Evolutionary conservation across 805 yeast genomes (phyloP), one percentile per base, ranked within the genome.

Genomic region (Wickerhamiella australiensis): DNA sequence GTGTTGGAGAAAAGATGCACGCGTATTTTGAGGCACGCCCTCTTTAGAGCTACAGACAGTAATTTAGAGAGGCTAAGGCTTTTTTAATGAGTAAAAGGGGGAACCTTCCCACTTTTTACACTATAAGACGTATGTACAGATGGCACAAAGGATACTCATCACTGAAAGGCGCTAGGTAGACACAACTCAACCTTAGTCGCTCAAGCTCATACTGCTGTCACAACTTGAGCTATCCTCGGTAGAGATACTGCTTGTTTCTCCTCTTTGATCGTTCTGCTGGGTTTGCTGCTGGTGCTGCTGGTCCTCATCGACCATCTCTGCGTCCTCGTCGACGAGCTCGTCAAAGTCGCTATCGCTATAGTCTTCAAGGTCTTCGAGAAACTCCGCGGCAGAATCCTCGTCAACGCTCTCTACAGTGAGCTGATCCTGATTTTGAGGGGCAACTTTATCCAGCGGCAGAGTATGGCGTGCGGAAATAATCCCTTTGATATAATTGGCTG

Each of bases 1-100:
- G 65, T 1, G 56, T 56, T 37, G 72, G 75, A 1, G 67, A 67
- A 47, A 56, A 49, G 40, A 63, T 72, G 55, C 56, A 54, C 33
- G 53, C 50, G 29, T 57, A 52, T 46, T 58, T 52, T 26, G 17
- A 31, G 6, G 15, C 9, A 13, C 36, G 15, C 6, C 36, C 36
- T 13, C 15, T 7, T 7, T 25, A 25, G 6, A 25, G 9, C 27
- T 25, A 6, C 6, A 25, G 27, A 25, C 27, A 25, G 27, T 25
- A 6, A 6, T 25, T 6, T 25, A 25, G 6, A 25, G 6, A 25
- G 27, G 27, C 27, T n/a, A n/a, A n/a, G n/a, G n/a, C n/a, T n/a
- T n/a, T n/a, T n/a, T n/a, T n/a, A n/a, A n/a, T n/a, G n/a, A n/a
- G n/a, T n/a, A n/a, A n/a, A n/a, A n/a, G n/a, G n/a, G n/a, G n/a